Percentiles rank a stretch among this genome's conserved stretches.
Evolutionary conservation across 768 basidiomycete genomes (phyloP).

Genomic region (Collybia mongolica): DNA sequence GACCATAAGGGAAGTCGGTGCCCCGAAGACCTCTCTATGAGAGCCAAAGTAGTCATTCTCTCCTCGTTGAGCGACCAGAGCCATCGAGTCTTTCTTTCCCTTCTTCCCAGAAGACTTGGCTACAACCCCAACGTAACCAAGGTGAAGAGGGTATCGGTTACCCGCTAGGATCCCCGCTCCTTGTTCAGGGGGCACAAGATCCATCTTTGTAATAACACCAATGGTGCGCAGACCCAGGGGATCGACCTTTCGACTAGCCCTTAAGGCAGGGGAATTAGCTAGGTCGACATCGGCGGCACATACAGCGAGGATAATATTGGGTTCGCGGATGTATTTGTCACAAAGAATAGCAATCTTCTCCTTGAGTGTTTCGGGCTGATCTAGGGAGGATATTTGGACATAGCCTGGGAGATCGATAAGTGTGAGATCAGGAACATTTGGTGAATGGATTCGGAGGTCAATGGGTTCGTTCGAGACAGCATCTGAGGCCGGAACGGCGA

Average conservation of each 20-base stretch:
- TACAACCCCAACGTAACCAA: slow-evolving; percentile 97
- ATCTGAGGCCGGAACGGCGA: slow-evolving; percentile 86
- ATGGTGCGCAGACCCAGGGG: slow-evolving; percentile 94
- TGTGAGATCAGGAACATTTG: slow-evolving; percentile 94
- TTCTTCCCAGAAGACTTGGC: slow-evolving; percentile 72
- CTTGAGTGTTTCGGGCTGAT: slow-evolving; percentile 93
- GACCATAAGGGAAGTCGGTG: slow-evolving; percentile 71
- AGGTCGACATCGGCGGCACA: slow-evolving; percentile 99
- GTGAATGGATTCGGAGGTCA: slow-evolving; percentile 94
- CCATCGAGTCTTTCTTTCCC: slow-evolving; percentile 45
- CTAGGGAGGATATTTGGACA: slow-evolving; percentile 90
- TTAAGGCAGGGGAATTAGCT: slow-evolving; percentile 94
- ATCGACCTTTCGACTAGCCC: slow-evolving; percentile 92
- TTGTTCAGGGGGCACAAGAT: slow-evolving; percentile 83
- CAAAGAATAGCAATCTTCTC: slow-evolving; percentile 89
- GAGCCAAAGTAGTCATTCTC: slow-evolving; percentile 70
- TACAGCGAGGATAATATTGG: slow-evolving; percentile 99
- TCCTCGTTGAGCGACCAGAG: slow-evolving; percentile 48
- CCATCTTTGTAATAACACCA: slow-evolving; percentile 99
- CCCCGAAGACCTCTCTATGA: slow-evolving; percentile 62
- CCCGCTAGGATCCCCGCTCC: slow-evolving; percentile 82
- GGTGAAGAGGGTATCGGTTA: slow-evolving; percentile 93
- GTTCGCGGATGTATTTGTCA: slow-evolving; percentile 97
- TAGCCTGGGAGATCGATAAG: slow-evolving; percentile 98
- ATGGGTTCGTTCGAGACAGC: slow-evolving; percentile 95